Evolutionary conservation across 1,284 basidiomycete species (phyloP), one percentile per base, ranked within the genome.

Genomic region (Flammula alnicola): DNA sequence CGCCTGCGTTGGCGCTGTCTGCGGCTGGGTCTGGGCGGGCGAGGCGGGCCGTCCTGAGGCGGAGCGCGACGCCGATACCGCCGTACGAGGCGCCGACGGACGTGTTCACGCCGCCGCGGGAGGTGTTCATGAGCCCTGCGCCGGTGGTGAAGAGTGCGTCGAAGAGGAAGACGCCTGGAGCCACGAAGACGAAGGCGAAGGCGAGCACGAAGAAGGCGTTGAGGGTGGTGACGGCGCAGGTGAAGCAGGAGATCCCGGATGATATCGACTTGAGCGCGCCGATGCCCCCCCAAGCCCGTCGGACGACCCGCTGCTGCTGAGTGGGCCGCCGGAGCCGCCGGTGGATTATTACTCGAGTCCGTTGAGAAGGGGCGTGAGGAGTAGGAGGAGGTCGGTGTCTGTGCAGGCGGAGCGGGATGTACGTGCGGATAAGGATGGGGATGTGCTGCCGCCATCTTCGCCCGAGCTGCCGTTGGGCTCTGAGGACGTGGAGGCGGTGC

Each of bases 251-350:
- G 56, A 74, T 77, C 10, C 84, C 85, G 0, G 78, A 80, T n/a
- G 50, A 57, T 35, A 72, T 88, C 53, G 79, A 87, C 58, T 64
- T 86, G 22, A 74, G 65, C 40, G 70, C 63, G 9, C 81, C 82
- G 2, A 74, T 80, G 52, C 83, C 85, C 3, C 88, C 87, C 73
- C 85, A 0, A 88, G 85, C 46, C 88, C 87, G 0, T 79, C 80
- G 1, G 87, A 90, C 37, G 87, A 90, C 58, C 88, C 88, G 0
- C 63, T 90, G 0, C 67, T 90, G 3, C 72, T 90, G 20, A 76
- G 75, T 35, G 81, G 78, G 4, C 68, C 70, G 22, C 50, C 63
- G 19, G 61, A 64, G 44, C 59, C 60, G 2, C 32, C 29, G 22
- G 26, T 44, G 23, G 49, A 41, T 32, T n/a, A n/a, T n/a, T n/a